Evolutionary conservation across 2,329 filamentous ascomycete genomes (phyloP).

Genomic region (Bipolaris bicolor): DNA sequence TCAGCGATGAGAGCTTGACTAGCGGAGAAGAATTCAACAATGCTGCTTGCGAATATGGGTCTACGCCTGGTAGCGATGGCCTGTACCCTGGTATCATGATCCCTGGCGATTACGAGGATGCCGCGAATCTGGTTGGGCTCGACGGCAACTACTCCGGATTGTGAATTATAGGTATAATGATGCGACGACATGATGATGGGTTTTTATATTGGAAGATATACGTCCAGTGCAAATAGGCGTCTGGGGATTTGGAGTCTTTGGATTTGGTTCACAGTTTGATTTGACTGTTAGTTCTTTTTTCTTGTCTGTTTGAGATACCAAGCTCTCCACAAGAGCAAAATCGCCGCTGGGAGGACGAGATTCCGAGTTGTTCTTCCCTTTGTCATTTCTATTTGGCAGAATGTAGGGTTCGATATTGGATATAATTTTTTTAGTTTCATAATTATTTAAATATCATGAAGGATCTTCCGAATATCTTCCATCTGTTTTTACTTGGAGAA

Average conservation of each 20-base stretch:
- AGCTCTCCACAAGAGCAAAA: slow-evolving; percentile 26
- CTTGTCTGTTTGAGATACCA: slow-evolving; percentile 29
- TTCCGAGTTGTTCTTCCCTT: neutral
- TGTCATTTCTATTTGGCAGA: neutral
- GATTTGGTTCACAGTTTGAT: neutral
- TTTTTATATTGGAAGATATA: slow-evolving; percentile 1
- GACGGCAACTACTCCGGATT: slow-evolving; percentile 52
- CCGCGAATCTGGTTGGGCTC: slow-evolving; percentile 43
- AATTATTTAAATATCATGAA: too few relatives aligned
- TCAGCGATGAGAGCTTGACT: slow-evolving; percentile 65
- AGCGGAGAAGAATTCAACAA: slow-evolving; percentile 56
- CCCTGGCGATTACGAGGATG: slow-evolving; percentile 38
- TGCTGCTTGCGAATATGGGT: slow-evolving; percentile 36
- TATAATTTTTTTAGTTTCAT: neutral
- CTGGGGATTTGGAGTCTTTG: neutral
- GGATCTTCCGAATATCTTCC: too few relatives aligned
- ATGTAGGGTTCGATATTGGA: neutral
- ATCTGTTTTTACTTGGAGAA: neutral
- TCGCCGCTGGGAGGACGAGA: neutral
- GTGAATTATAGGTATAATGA: slow-evolving; percentile 3
- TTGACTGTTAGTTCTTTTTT: neutral
- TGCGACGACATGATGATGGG: slow-evolving; percentile 1
- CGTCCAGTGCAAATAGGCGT: neutral
- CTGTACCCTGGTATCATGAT: slow-evolving; percentile 48
- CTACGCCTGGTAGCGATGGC: slow-evolving; percentile 39